Base-by-base conservation (phyloP, 176 grass and related monocot species). In the Poa annua region DNA sequence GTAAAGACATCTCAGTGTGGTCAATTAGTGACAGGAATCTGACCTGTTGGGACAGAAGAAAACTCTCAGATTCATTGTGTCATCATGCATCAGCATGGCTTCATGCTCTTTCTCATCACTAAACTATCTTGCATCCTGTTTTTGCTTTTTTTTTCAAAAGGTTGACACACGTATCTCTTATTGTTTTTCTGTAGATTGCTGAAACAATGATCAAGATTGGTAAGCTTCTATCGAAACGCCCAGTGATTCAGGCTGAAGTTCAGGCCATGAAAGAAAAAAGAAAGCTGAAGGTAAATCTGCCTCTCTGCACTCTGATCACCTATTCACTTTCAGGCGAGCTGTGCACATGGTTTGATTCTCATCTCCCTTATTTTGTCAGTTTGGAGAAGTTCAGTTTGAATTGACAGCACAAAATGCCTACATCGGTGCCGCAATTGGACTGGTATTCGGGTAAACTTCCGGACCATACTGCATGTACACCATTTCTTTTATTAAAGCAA, bases 161-260 rank as follows among this genome's bases (percentile, higher is more conserved):
- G 33, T 45, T 78, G 51, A 75, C 36, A 35, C 25, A 63, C 22
- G 65, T 13, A 35, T 65, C 7, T 60, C 83, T 49, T 60, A 22
- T 75, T 38, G 9, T 74, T 63, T 60, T 63, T 61, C 3, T 85
- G 20, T 88, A 98, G 92, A 93, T 95, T 84, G 87, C 91, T 80
- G 89, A 91, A 62, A 80, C 87, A 75, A 95, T 98, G 96, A 89
- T 87, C 79, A 93, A 95, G 76, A 89, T 72, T 49, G 96, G 91
- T 64, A 98, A 95, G 80, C 38, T 68, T 59, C 75, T 95, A 8
- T 93, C 91, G 3, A 89, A 59, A 88, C 56, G 61, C 52, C 83
- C 88, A 8, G 85, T 86, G 52, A 49, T 86, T 83, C 77, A 79
- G 78, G 79, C 75, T 70, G 88, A 88, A 62, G 85, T 91, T 78